phyloP scores from a whole-genome alignment of 768 basidiomycete genomes.

The Trametes cubensis region DNA sequence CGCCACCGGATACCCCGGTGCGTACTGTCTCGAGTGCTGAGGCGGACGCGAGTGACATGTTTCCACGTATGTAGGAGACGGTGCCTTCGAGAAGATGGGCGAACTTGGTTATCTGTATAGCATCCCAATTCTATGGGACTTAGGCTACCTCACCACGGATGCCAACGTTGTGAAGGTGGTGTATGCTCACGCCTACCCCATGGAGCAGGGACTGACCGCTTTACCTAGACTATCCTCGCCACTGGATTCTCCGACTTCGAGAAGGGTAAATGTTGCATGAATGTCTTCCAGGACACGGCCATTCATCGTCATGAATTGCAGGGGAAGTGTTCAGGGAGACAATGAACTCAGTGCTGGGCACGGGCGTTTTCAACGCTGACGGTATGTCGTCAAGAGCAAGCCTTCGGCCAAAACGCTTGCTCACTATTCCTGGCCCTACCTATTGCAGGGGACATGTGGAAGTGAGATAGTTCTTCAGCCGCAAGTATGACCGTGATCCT shows the following conservation, averaged over 20 bases:
- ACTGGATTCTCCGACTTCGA: conserved; percentile 47
- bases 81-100: background rate
- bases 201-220: too few relatives aligned
- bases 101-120: background rate
- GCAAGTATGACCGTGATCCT: too few relatives aligned
- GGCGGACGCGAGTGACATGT: too few relatives aligned
- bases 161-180: conserved; percentile 5
- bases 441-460: conserved; percentile 36
- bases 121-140: background rate
- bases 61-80: too few relatives aligned
- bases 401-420: too few relatives aligned
- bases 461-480: conserved; percentile 19
- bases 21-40: background rate
- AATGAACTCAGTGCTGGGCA: conserved; percentile 46
- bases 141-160: conserved; percentile 1
- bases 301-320: conserved; percentile 17
- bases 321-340: conserved; percentile 38
- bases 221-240: conserved; percentile 40
- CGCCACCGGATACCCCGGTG: conserved; percentile 5
- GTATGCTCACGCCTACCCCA: too few relatives aligned
- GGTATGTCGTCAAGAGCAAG: conserved; percentile 33
- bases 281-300: background rate
- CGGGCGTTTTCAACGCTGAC: conserved; percentile 60
- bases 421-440: too few relatives aligned
- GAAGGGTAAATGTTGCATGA: too few relatives aligned